These are phyloP conservation scores for Rubus parviflorus DNA, from an alignment of 306 rosid genomes.

Conservation along the genomic window DNA sequence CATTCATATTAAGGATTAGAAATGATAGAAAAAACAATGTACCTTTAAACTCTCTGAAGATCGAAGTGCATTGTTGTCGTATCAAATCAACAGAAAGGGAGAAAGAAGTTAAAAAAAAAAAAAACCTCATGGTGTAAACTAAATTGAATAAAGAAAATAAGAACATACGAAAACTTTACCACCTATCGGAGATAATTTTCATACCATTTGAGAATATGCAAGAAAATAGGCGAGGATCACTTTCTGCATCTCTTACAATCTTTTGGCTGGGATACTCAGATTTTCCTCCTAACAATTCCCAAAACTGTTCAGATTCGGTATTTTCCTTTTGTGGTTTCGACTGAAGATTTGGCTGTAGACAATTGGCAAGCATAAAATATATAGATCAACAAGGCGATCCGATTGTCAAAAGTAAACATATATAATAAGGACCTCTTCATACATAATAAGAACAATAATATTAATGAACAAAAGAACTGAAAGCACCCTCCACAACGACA, in stretches of 20 bases:
- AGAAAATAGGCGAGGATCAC: conserved; percentile 80
- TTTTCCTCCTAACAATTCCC: conserved; percentile 88
- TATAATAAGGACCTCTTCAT: conserved; percentile 16
- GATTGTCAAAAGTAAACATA: conserved; percentile 10
- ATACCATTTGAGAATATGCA: conserved; percentile 69
- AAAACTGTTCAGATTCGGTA: conserved; percentile 82
- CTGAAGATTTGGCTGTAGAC: conserved; percentile 83
- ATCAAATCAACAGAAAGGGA: conserved; percentile 34
- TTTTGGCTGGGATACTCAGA: conserved; percentile 79
- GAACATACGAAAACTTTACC: conserved; percentile 25
- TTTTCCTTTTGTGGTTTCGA: conserved; percentile 84
- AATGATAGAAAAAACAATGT: conserved; percentile 27
- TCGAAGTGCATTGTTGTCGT: conserved; percentile 28
- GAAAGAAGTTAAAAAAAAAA: conserved; percentile 26
- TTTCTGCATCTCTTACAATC: conserved; percentile 64
- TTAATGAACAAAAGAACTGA: neutral
- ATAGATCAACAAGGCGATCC: conserved; percentile 32
- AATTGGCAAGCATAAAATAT: conserved; percentile 41
- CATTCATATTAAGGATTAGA: conserved; percentile 18
- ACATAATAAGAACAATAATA: neutral
- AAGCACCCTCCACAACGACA: neutral
- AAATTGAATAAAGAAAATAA: conserved; percentile 14
- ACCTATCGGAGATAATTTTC: conserved; percentile 23
- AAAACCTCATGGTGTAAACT: conserved; percentile 25
- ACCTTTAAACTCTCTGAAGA: conserved; percentile 81